phyloP scores from a whole-genome alignment of 1,284 basidiomycete species.

The Apiotrichum montevideense region DNA sequence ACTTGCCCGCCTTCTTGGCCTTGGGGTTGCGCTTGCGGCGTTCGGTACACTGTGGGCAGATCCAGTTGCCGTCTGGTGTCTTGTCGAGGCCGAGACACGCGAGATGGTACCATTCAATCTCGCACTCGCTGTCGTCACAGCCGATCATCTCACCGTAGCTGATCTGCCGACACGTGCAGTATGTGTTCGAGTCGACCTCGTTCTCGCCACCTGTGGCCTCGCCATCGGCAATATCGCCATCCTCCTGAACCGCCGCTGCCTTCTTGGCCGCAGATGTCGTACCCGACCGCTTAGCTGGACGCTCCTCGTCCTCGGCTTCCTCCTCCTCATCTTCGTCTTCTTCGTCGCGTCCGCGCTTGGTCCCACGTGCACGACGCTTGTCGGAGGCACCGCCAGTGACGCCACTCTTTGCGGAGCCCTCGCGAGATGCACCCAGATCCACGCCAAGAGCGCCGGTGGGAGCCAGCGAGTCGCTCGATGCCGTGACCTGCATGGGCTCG shows the following conservation, averaged over 20 bases:
- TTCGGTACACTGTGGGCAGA: constrained; percentile 57
- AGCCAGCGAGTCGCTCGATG: constrained; percentile 25
- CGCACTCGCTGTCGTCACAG: constrained; percentile 84
- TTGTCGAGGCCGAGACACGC: constrained; percentile 66
- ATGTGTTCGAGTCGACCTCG: constrained; percentile 63
- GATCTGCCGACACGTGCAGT: constrained; percentile 81
- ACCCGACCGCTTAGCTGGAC: constrained; percentile 16
- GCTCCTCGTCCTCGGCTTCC: constrained; percentile 25
- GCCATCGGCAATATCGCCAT: constrained; percentile 50
- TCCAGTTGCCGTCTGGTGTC: constrained; percentile 73
- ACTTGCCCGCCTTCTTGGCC: constrained; percentile 22
- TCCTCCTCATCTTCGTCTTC: constrained; percentile 34
- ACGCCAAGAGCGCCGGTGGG: constrained; percentile 15
- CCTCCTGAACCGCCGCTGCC: constrained; percentile 14
- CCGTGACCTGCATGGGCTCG: constrained; percentile 19
- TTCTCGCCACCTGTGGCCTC: constrained; percentile 10
- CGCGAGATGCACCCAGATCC: constrained; percentile 15
- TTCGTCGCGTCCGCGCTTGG: constrained; percentile 30
- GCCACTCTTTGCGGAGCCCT: constrained; percentile 12
- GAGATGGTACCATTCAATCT: constrained; percentile 91
- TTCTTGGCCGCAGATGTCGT: constrained; percentile 9
- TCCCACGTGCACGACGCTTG: constrained; percentile 13
- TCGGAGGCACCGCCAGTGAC: background rate
- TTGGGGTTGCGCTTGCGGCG: constrained; percentile 31
- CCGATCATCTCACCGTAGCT: constrained; percentile 88